Evolutionary conservation across 179 eudicot genomes (phyloP), one percentile per base, ranked within the genome.

Genomic region (Silene vulgaris): DNA sequence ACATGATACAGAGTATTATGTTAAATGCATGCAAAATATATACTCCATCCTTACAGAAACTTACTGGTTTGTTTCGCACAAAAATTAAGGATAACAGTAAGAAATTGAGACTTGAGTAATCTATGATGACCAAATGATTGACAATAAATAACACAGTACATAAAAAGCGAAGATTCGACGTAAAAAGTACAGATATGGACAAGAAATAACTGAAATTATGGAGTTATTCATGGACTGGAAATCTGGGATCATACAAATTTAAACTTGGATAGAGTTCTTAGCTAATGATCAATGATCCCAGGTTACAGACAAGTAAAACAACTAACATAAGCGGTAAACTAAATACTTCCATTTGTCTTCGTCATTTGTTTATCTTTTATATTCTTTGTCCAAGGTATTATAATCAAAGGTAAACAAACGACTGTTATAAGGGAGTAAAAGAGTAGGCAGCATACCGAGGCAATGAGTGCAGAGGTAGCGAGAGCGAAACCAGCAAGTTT

Each of bases 401-500:
- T 43, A 43, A 43, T 43, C 13, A 43, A 43, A 43, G 50, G 50
- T 43, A 40, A 40, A 40, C 45, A 40, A 40, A 40, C 7, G 45
- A 40, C 7, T 40, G 45, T 0, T 40, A 40, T 12, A 1, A 43
- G 1, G 4, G 4, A 7, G 62, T 48, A 61, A 40, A 45, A 12
- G 20, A 59, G 57, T 23, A 4, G 65, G 60, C 2, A 37, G 8
- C 82, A 54, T 91, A 96, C 99, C 85, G 99, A 90, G 82, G 87
- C 89, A 23, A 90, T 75, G 59, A 96, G 99, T 48, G 98, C 99
- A 14, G 99, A 96, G 70, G 99, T 86, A 77, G 99, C 98, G 73
- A 96, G 99, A 78, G 98, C 99, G 59, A 96, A 89, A 54, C 97
- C 99, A 65, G 98, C 97, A 78, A 93, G 83, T 84, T 89, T 96